Conservation (phyloP, 139 green algal species). For the Pleodorina starrii region DNA sequence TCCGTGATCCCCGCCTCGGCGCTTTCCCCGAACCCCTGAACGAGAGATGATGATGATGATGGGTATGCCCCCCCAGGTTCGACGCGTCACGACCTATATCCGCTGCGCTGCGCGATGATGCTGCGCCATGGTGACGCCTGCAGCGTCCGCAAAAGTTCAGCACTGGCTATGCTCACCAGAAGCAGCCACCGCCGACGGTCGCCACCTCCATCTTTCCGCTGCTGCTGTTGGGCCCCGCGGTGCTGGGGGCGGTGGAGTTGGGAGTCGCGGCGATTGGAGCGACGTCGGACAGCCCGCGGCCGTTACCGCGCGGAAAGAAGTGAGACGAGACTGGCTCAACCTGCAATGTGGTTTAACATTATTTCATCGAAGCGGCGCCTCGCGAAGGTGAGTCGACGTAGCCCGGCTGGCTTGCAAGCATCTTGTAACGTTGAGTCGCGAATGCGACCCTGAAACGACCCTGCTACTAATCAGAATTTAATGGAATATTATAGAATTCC, state of each 20-base stretch:
- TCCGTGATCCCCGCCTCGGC: no score
- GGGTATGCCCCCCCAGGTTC: no score
- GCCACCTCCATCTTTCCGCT: constrained; percentile 48
- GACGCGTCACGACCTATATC: no score
- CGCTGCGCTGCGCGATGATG: no score
- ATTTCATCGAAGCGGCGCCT: not conserved
- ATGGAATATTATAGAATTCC: not conserved
- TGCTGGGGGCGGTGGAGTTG: not conserved
- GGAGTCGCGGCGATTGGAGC: not conserved
- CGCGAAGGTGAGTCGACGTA: not conserved
- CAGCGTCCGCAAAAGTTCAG: no score
- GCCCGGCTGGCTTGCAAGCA: not conserved
- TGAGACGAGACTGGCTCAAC: not conserved
- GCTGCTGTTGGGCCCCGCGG: not conserved
- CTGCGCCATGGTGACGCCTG: no score
- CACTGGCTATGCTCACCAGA: constrained; percentile 54
- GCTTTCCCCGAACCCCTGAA: no score
- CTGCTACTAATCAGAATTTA: not conserved
- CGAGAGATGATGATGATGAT: no score
- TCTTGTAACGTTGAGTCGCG: not conserved
- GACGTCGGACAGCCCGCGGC: not conserved
- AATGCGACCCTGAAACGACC: not conserved
- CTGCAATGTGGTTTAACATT: not conserved
- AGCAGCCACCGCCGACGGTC: constrained; percentile 49
- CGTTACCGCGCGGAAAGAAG: not conserved